These are phyloP conservation scores for Apiotrichum laibachii DNA, from an alignment of 1,284 basidiomycete species.

Conservation along the genomic window DNA sequence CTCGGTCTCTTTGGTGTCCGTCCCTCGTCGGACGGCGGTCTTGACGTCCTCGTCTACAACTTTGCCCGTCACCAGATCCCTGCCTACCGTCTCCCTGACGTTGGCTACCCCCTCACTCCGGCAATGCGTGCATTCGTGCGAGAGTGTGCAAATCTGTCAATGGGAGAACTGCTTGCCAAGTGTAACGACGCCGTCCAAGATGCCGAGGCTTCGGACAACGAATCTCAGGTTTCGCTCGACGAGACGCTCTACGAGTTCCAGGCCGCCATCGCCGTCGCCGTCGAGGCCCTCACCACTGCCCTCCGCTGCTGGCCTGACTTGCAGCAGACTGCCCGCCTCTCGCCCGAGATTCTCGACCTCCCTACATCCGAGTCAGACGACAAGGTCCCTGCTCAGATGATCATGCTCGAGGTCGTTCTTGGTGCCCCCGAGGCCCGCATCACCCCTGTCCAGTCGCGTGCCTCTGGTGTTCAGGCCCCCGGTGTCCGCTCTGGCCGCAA, in stretches of 20 bases:
- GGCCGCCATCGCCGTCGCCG: slow-evolving; percentile 53
- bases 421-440: slow-evolving; percentile 47
- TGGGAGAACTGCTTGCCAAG: slow-evolving; percentile 51
- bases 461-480: slow-evolving; percentile 44
- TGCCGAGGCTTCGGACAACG: slow-evolving; percentile 41
- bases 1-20: slow-evolving; percentile 56
- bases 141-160: slow-evolving; percentile 49
- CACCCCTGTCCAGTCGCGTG: slow-evolving; percentile 43
- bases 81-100: slow-evolving; percentile 56
- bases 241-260: slow-evolving; percentile 55
- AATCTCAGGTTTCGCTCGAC: slow-evolving; percentile 36
- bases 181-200: slow-evolving; percentile 51
- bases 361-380: slow-evolving; percentile 48
- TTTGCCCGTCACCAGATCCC: slow-evolving; percentile 58
- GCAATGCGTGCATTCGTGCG: slow-evolving; percentile 52
- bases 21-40: slow-evolving; percentile 46
- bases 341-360: slow-evolving; percentile 55
- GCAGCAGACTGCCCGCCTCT: slow-evolving; percentile 50
- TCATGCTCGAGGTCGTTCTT: slow-evolving; percentile 55
- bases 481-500: slow-evolving; percentile 38
- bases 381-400: slow-evolving; percentile 49
- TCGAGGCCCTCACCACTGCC: slow-evolving; percentile 54
- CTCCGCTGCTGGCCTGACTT: slow-evolving; percentile 54
- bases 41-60: slow-evolving; percentile 56
- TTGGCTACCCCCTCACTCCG: slow-evolving; percentile 49